Percentiles rank a stretch among this genome's conserved stretches.
Evolutionary conservation across 768 basidiomycete genomes (phyloP).

Genomic region (Boletus pseudopeckii): DNA sequence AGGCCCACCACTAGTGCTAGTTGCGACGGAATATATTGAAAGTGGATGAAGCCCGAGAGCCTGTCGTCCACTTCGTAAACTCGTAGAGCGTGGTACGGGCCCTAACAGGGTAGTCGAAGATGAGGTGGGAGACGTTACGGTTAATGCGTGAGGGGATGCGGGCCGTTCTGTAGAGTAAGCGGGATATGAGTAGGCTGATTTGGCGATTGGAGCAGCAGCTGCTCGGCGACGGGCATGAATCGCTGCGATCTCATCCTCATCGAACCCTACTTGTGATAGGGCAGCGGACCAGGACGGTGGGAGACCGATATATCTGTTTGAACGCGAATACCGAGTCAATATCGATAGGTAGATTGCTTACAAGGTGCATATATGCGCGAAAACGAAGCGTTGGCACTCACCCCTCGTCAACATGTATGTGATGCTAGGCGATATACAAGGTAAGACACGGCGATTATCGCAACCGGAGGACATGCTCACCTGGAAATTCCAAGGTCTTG

Average conservation of each 20-base stretch:
- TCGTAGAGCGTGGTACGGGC: slow-evolving; percentile 27
- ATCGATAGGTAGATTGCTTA: not conserved
- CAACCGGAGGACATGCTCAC: slow-evolving; percentile 30
- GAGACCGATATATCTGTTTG: slow-evolving; percentile 53
- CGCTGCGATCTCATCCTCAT: slow-evolving; percentile 63
- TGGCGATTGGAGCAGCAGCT: slow-evolving; percentile 6
- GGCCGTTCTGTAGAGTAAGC: slow-evolving; percentile 6
- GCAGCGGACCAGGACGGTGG: slow-evolving; percentile 73
- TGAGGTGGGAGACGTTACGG: slow-evolving; percentile 18
- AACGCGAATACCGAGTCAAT: not conserved
- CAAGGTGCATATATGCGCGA: not conserved
- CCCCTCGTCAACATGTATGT: slow-evolving; percentile 79
- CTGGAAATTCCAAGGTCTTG: slow-evolving; percentile 74
- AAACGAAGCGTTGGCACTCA: slow-evolving; percentile 31
- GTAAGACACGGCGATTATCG: not conserved
- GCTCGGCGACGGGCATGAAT: slow-evolving; percentile 44
- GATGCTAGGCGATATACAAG: slow-evolving; percentile 45
- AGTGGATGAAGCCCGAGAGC: slow-evolving; percentile 8
- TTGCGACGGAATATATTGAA: slow-evolving; percentile 12
- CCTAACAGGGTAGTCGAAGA: slow-evolving; percentile 17
- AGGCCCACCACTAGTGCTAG: not conserved
- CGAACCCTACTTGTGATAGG: slow-evolving; percentile 58
- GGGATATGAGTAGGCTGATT: slow-evolving; percentile 5
- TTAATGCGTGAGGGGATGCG: slow-evolving; percentile 14
- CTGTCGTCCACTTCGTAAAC: slow-evolving; percentile 10